These are phyloP conservation scores for Amylostereum chailletii DNA, from an alignment of 1,284 basidiomycete species.

Conservation along the genomic window DNA sequence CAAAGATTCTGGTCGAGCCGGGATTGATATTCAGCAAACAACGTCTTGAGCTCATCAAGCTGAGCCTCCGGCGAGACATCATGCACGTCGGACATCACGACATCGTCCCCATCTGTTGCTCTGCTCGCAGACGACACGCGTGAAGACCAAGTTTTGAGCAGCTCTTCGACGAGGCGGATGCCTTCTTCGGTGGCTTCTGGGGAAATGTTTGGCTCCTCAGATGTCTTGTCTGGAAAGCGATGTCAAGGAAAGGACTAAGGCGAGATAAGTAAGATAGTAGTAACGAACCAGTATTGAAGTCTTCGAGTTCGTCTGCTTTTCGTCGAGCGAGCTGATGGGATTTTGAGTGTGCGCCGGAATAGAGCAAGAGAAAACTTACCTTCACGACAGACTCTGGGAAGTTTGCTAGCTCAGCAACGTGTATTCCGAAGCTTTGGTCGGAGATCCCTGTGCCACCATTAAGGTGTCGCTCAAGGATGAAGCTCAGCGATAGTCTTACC, in stretches of 20 bases:
- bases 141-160: slow-evolving; percentile 71
- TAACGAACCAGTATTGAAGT: slow-evolving; percentile 61
- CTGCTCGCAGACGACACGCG: slow-evolving; percentile 18
- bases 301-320: slow-evolving; percentile 95
- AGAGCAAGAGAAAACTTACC: slow-evolving; percentile 31
- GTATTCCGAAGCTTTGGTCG: slow-evolving; percentile 98
- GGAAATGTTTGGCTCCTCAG: slow-evolving; percentile 38
- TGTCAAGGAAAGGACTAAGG: slow-evolving; percentile 1
- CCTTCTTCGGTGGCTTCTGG: slow-evolving; percentile 69
- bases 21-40: slow-evolving; percentile 59
- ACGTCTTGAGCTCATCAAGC: slow-evolving; percentile 55
- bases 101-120: slow-evolving; percentile 37
- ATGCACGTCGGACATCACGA: slow-evolving; percentile 45
- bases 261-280: neutral
- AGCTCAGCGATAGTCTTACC: slow-evolving; percentile 36
- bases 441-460: slow-evolving; percentile 49
- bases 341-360: neutral
- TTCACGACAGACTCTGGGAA: slow-evolving; percentile 93
- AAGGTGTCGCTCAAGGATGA: neutral
- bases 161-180: slow-evolving; percentile 71
- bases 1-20: slow-evolving; percentile 72
- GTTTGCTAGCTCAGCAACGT: slow-evolving; percentile 93
- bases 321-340: slow-evolving; percentile 73
- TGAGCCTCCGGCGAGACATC: slow-evolving; percentile 41
- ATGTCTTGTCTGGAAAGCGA: slow-evolving; percentile 19